Conservation (phyloP, 1,284 basidiomycete species). For the Agroathelia rolfsii region DNA sequence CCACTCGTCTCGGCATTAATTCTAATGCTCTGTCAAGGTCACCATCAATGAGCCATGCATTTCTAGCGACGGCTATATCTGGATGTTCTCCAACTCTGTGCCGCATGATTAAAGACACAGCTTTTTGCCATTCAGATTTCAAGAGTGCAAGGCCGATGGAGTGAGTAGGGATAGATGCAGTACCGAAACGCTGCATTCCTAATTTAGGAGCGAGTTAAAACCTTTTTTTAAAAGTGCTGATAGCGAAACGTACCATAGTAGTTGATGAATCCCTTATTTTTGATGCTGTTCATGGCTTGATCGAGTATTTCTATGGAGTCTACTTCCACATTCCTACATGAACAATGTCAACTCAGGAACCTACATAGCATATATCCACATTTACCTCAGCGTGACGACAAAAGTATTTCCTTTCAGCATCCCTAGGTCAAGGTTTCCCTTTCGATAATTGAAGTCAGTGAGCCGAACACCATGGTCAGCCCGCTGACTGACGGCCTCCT, state of each 20-base stretch:
- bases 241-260: conserved; percentile 69
- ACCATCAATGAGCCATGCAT: conserved; percentile 74
- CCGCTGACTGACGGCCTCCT: conserved; percentile 54
- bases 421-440: conserved; percentile 79
- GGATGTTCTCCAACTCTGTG: conserved; percentile 84
- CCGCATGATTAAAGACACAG: conserved; percentile 74
- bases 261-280: conserved; percentile 89
- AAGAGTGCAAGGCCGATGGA: conserved; percentile 86
- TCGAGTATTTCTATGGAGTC: conserved; percentile 66
- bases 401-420: conserved; percentile 96
- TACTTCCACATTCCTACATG: conserved; percentile 68
- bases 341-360: conserved; percentile 5
- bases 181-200: conserved; percentile 99
- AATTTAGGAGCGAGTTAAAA: conserved; percentile 3
- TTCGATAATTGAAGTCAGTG: conserved; percentile 80
- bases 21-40: conserved; percentile 72
- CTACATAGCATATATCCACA: conserved; percentile 8
- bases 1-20: conserved; percentile 79
- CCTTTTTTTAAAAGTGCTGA: neutral
- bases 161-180: conserved; percentile 92
- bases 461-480: conserved; percentile 89
- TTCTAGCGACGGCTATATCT: conserved; percentile 69
- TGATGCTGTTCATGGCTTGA: conserved; percentile 71
- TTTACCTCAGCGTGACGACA: conserved; percentile 84
- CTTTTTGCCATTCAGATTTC: conserved; percentile 82